phyloP scores from a whole-genome alignment of 306 rosid genomes.

The Ziziphus jujuba region DNA sequence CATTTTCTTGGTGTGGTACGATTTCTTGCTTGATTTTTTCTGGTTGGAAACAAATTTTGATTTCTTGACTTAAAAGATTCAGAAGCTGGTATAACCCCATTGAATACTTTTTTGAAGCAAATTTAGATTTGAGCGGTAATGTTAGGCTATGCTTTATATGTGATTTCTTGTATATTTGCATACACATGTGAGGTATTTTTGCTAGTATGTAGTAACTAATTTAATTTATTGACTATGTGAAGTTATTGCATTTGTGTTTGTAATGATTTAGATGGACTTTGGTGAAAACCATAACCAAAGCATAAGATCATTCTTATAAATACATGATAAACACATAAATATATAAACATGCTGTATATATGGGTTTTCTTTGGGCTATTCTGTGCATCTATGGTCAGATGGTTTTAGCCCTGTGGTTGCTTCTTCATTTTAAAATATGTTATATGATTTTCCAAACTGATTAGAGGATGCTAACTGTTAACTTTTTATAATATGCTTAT shows the following conservation, averaged over 20 bases:
- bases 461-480: no score
- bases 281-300: no score
- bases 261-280: neutral
- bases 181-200: neutral
- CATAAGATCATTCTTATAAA: no score
- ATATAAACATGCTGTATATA: no score
- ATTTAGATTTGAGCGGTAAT: neutral
- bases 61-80: neutral
- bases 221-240: neutral
- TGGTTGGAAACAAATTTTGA: neutral
- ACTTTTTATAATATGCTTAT: no score
- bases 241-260: no score
- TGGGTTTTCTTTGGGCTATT: neutral
- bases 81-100: neutral
- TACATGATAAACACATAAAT: no score
- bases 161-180: no score
- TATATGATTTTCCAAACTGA: no score
- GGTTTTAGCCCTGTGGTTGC: neutral
- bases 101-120: neutral
- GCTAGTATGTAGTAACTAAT: neutral
- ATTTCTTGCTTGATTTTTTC: slow-evolving; percentile 7
- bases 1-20: slow-evolving; percentile 99
- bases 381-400: neutral
- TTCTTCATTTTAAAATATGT: neutral
- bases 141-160: neutral